Percentiles rank a stretch among this genome's conserved stretches.
Conservation (phyloP, 2,329 filamentous ascomycete species). For the Neonectria magnoliae region DNA sequence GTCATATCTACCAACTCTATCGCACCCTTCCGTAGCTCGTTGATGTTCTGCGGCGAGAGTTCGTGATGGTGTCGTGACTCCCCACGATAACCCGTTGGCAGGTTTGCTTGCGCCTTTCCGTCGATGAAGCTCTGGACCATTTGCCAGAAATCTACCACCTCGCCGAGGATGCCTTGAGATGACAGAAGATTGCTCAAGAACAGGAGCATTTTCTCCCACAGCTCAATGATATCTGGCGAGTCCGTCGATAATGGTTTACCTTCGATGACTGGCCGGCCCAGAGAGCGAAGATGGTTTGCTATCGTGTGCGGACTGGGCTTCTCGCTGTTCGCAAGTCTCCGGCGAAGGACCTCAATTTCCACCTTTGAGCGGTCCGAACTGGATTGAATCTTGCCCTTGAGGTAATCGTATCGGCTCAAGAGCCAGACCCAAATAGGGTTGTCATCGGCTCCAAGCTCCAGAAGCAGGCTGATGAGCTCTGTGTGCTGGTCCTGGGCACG, state of each 20-base stretch:
- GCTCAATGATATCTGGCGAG: slow-evolving; percentile 80
- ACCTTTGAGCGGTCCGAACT: slow-evolving; percentile 88
- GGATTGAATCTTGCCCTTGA: slow-evolving; percentile 84
- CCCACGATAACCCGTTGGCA: slow-evolving; percentile 84
- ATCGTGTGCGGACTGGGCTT: slow-evolving; percentile 75
- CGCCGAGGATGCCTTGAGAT: slow-evolving; percentile 82
- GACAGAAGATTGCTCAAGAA: slow-evolving; percentile 82
- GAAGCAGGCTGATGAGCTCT: slow-evolving; percentile 85
- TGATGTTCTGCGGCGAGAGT: slow-evolving; percentile 75
- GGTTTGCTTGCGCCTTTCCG: slow-evolving; percentile 80
- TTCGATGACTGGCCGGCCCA: slow-evolving; percentile 73
- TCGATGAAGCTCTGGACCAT: slow-evolving; percentile 90
- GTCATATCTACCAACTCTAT: slow-evolving; percentile 86
- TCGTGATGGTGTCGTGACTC: slow-evolving; percentile 85
- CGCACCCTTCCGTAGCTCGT: slow-evolving; percentile 79
- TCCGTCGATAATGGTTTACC: slow-evolving; percentile 75
- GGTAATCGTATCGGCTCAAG: slow-evolving; percentile 84
- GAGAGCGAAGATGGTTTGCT: slow-evolving; percentile 79
- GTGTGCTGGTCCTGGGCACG: slow-evolving; percentile 84
- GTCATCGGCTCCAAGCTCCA: slow-evolving; percentile 95
- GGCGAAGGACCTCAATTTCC: slow-evolving; percentile 90
- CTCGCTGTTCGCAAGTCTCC: slow-evolving; percentile 79
- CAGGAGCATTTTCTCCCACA: slow-evolving; percentile 89
- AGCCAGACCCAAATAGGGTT: slow-evolving; percentile 98
- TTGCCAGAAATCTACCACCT: slow-evolving; percentile 94